phyloP scores from a whole-genome alignment of 2,329 filamentous ascomycete genomes.

The Dichotomopilus funicola region DNA sequence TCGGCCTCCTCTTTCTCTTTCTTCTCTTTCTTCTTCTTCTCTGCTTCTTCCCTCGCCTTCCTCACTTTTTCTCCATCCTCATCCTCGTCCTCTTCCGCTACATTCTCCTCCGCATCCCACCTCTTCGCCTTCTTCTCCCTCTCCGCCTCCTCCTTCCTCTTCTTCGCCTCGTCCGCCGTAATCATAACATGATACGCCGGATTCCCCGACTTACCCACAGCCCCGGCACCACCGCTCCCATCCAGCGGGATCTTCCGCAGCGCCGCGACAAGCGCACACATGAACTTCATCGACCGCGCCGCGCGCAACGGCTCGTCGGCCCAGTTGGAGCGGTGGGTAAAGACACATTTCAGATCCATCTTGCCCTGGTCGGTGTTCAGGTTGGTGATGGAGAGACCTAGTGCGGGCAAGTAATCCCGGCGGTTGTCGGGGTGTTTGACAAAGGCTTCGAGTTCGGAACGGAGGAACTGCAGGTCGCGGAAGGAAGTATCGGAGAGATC shows the following conservation, averaged over 20 bases:
- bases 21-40: slow-evolving; percentile 5
- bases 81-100: not conserved
- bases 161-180: not conserved
- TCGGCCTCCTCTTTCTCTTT: slow-evolving; percentile 13
- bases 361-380: slow-evolving; percentile 36
- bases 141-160: slow-evolving; percentile 4
- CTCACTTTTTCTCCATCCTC: slow-evolving; percentile 9
- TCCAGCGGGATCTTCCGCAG: slow-evolving; percentile 39
- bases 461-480: slow-evolving; percentile 59
- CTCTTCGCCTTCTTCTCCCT: slow-evolving; percentile 1
- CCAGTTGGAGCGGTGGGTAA: slow-evolving; percentile 72
- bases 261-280: slow-evolving; percentile 62
- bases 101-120: slow-evolving; percentile 6
- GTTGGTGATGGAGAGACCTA: slow-evolving; percentile 56
- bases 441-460: slow-evolving; percentile 57
- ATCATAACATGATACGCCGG: slow-evolving; percentile 17
- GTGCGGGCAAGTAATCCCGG: slow-evolving; percentile 57
- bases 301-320: slow-evolving; percentile 65
- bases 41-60: slow-evolving; percentile 9
- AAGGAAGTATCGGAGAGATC: slow-evolving; percentile 61
- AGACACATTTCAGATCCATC: slow-evolving; percentile 38
- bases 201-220: slow-evolving; percentile 11
- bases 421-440: slow-evolving; percentile 54
- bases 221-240: slow-evolving; percentile 7
- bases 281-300: slow-evolving; percentile 66